Percentiles rank a stretch among this genome's conserved stretches.
Evolutionary conservation across 768 basidiomycete species (phyloP).

Genomic region (Rhizopogon vinicolor): DNA sequence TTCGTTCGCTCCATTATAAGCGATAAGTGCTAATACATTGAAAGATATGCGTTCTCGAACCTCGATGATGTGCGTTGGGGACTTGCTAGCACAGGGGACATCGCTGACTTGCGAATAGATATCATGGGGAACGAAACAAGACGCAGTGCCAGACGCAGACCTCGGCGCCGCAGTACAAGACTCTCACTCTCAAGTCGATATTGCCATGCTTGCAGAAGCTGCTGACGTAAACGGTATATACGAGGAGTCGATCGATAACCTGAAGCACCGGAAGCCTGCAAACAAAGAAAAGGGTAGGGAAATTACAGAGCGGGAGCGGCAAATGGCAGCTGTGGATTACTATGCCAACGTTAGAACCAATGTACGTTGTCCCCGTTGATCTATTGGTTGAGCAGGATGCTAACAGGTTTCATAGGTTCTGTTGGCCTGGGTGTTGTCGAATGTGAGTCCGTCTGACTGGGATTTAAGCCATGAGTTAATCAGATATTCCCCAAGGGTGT

Average conservation of each 20-base stretch:
- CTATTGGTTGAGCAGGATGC: neutral
- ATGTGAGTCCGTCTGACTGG: conserved; percentile 41
- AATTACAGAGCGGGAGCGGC: conserved; percentile 54
- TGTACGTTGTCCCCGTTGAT: conserved; percentile 30
- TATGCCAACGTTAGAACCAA: conserved; percentile 87
- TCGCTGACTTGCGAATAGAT: conserved; percentile 41
- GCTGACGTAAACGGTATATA: conserved; percentile 83
- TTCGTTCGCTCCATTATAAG: neutral
- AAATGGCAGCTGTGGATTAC: conserved; percentile 77
- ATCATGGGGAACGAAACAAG: conserved; percentile 97
- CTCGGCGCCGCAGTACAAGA: conserved; percentile 83
- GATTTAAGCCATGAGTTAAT: neutral
- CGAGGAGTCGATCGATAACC: conserved; percentile 74
- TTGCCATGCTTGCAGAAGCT: conserved; percentile 78
- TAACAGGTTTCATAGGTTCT: conserved; percentile 43
- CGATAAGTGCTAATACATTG: conserved; percentile 22
- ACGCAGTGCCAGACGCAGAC: conserved; percentile 65
- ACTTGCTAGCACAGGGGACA: conserved; percentile 4
- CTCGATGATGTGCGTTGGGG: conserved; percentile 61
- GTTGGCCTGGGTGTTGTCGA: conserved; percentile 79
- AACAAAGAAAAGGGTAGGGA: conserved; percentile 21
- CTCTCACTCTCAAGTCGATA: conserved; percentile 76
- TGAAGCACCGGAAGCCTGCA: conserved; percentile 50
- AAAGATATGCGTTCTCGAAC: conserved; percentile 81
- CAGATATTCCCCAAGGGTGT: conserved; percentile 46